Evolutionary conservation across 129 eudicot genomes (phyloP).

Genomic region (Chrysanthemum seticuspe): DNA sequence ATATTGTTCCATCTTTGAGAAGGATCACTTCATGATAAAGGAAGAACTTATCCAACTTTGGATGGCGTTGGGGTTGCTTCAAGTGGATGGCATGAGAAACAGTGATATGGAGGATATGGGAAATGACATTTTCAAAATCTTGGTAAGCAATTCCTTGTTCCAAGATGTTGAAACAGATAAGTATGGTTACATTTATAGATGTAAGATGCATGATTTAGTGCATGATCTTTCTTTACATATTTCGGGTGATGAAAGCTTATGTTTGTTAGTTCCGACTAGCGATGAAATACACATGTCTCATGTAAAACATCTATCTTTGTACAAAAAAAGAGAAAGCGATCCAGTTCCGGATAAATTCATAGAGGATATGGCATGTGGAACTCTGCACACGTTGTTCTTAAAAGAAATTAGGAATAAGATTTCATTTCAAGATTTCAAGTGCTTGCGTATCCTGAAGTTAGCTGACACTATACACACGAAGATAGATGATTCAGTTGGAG

Average conservation of each 20-base stretch:
- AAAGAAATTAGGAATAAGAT: background rate
- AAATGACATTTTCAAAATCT: background rate
- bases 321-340: background rate
- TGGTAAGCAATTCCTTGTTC: background rate
- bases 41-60: background rate
- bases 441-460: background rate
- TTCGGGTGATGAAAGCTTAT: background rate
- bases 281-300: background rate
- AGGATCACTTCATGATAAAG: background rate
- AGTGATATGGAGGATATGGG: background rate
- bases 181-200: background rate
- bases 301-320: background rate
- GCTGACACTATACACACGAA: background rate
- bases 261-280: background rate
- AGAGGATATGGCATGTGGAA: background rate
- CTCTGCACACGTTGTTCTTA: background rate
- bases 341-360: background rate
- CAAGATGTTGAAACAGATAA: background rate
- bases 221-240: background rate
- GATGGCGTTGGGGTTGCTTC: background rate
- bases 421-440: constrained; percentile 4
- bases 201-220: too few relatives aligned
- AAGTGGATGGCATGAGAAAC: background rate
- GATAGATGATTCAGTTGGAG: background rate
- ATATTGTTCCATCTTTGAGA: background rate